Evolutionary conservation across 1,139 yeast genomes (phyloP).

Genomic region (Nakaseomyces delphensis): DNA sequence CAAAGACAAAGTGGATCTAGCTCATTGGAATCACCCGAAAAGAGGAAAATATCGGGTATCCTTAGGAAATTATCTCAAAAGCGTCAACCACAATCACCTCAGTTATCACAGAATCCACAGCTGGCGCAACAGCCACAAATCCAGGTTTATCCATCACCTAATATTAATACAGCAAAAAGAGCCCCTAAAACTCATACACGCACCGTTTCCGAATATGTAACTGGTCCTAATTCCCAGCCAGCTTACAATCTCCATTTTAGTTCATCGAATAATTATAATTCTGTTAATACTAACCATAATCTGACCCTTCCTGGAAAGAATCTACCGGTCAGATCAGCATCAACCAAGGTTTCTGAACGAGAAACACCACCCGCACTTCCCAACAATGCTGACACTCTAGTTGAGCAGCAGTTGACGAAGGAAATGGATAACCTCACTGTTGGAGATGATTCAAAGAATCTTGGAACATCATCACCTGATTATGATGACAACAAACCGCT

Average conservation of each 20-base stretch:
- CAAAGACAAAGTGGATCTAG: conserved; percentile 15
- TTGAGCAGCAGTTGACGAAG: conserved; percentile 28
- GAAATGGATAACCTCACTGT: conserved; percentile 19
- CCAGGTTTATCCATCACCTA: conserved; percentile 10
- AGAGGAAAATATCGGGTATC: conserved; percentile 28
- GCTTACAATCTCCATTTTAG: conserved; percentile 4
- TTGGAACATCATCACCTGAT: conserved; percentile 3
- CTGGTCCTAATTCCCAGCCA: conserved; percentile 14
- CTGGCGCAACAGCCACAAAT: conserved; percentile 11
- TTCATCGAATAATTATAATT: conserved; percentile 5
- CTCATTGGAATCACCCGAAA: conserved; percentile 17
- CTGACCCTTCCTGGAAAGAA: conserved; percentile 11
- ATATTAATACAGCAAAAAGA: conserved; percentile 9
- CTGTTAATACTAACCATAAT: conserved; percentile 10
- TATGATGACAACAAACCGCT: conserved; percentile 21
- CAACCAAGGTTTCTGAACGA: conserved; percentile 14
- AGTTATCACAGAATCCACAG: conserved; percentile 11
- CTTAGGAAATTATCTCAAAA: conserved; percentile 31
- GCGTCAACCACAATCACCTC: conserved; percentile 18
- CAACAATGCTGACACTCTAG: conserved; percentile 27
- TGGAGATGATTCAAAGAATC: conserved; percentile 7
- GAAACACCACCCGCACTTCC: conserved; percentile 31
- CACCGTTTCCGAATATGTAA: conserved; percentile 36
- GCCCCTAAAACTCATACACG: conserved; percentile 32
- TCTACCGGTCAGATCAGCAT: conserved; percentile 20